These are phyloP conservation scores for Aegilops longissima DNA, from an alignment of 176 grass and related monocot species.

Conservation along the genomic window DNA sequence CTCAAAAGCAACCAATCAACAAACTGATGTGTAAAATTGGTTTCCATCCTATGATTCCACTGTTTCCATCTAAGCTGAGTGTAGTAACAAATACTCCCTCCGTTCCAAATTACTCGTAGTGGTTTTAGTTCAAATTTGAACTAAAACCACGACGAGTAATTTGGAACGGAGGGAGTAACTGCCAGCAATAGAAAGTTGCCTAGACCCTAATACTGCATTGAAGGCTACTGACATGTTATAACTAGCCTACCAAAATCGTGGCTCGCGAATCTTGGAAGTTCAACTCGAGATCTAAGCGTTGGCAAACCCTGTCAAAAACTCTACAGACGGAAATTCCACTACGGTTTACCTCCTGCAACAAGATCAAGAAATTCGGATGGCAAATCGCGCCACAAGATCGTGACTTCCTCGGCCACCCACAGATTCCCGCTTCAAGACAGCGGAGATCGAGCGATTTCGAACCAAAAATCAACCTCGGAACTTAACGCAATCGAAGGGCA, in stretches of 20 bases:
- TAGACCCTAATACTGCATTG: neutral
- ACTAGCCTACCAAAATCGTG: conserved; percentile 19
- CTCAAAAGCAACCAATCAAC: conserved; percentile 15
- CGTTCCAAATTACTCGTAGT: no score
- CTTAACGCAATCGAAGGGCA: neutral
- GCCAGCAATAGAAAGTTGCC: conserved; percentile 5
- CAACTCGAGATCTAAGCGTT: conserved; percentile 5
- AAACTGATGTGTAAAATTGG: neutral
- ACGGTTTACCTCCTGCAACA: neutral
- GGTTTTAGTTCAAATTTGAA: no score
- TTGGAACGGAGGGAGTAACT: neutral
- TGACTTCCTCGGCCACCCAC: neutral
- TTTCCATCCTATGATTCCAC: neutral
- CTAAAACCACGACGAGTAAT: no score
- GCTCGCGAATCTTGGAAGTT: neutral
- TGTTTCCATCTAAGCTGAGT: conserved; percentile 13
- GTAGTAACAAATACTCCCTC: neutral
- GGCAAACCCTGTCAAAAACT: neutral
- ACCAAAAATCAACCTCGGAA: conserved; percentile 10
- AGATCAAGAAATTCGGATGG: conserved; percentile 21
- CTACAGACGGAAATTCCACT: neutral
- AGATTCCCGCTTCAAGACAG: conserved; percentile 10
- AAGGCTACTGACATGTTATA: neutral
- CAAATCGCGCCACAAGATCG: conserved; percentile 7
- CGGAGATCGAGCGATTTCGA: conserved; percentile 20